phyloP scores from a whole-genome alignment of 345 rosid genomes.

The Aethionema arabicum region DNA sequence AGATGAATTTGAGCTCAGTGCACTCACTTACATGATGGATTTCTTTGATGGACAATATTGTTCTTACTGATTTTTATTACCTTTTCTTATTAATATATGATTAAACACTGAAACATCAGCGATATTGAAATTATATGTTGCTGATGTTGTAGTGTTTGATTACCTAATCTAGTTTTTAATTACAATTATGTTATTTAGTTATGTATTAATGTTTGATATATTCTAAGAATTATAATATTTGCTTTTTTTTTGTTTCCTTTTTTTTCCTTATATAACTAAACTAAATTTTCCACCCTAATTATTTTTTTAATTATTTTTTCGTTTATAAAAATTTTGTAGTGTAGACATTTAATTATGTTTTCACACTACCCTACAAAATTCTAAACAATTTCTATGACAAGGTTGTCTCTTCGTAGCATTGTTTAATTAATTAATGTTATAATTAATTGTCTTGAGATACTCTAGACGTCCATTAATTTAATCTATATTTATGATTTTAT shows the following conservation, averaged over 20 bases:
- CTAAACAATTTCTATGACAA: slow-evolving; percentile 11
- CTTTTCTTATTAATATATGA: slow-evolving; percentile 10
- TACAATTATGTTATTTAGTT: background rate
- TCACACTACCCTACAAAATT: slow-evolving; percentile 1
- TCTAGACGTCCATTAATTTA: background rate
- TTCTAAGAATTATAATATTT: too few species aligned
- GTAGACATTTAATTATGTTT: slow-evolving; percentile 1
- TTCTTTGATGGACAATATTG: slow-evolving; percentile 34
- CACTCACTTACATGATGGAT: slow-evolving; percentile 33
- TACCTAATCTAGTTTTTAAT: background rate
- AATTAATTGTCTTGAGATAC: slow-evolving; percentile 1
- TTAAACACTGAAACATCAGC: slow-evolving; percentile 11
- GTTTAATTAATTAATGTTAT: background rate
- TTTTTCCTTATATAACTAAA: too few species aligned
- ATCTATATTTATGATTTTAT: background rate
- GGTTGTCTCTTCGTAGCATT: slow-evolving; percentile 1
- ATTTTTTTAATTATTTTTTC: background rate
- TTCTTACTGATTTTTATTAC: slow-evolving; percentile 3
- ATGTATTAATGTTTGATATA: background rate
- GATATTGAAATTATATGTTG: background rate
- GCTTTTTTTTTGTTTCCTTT: too few species aligned
- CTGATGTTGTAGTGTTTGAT: slow-evolving; percentile 21
- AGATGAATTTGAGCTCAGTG: slow-evolving; percentile 32
- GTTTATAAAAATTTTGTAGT: slow-evolving; percentile 4
- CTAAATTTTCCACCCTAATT: too few species aligned